Evolutionary conservation across 257 asterid genomes (phyloP).

Genomic region (Ballota nigra): DNA sequence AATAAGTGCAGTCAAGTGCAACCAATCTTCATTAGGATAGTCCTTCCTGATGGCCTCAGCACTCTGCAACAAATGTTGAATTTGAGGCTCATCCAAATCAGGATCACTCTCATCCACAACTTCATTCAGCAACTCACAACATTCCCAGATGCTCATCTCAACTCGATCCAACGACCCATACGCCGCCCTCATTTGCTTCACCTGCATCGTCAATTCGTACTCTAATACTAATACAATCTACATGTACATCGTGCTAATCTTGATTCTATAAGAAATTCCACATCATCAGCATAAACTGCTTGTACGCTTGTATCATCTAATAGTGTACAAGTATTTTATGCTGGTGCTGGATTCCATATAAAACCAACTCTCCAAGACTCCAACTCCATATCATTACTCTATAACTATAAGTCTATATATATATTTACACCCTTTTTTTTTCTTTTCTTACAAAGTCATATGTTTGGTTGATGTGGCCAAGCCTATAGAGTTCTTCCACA

Average conservation of each 20-base stretch:
- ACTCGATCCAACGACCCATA: constrained; percentile 32
- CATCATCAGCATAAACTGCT: background rate
- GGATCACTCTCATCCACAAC: constrained; percentile 56
- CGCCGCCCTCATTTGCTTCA: constrained; percentile 32
- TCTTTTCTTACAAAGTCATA: constrained; percentile 52
- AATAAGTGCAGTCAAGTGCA: constrained; percentile 53
- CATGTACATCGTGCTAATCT: background rate
- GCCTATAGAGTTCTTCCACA: constrained; percentile 65
- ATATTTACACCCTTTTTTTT: no score
- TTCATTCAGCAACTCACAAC: constrained; percentile 46
- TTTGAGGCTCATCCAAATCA: constrained; percentile 54
- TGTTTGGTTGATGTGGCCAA: constrained; percentile 69
- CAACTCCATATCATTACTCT: no score
- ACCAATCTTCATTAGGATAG: constrained; percentile 51
- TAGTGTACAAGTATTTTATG: no score
- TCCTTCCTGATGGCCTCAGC: constrained; percentile 55
- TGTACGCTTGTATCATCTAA: background rate
- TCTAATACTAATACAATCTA: background rate
- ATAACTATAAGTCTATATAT: no score
- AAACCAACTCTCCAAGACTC: no score
- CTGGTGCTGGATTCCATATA: no score
- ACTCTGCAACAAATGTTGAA: constrained; percentile 47
- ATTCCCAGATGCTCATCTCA: constrained; percentile 56
- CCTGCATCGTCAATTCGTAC: constrained; percentile 22
- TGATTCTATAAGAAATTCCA: no score